Conservation (phyloP, 2,329 filamentous ascomycete genomes). For the Talaromyces sp. region DNA sequence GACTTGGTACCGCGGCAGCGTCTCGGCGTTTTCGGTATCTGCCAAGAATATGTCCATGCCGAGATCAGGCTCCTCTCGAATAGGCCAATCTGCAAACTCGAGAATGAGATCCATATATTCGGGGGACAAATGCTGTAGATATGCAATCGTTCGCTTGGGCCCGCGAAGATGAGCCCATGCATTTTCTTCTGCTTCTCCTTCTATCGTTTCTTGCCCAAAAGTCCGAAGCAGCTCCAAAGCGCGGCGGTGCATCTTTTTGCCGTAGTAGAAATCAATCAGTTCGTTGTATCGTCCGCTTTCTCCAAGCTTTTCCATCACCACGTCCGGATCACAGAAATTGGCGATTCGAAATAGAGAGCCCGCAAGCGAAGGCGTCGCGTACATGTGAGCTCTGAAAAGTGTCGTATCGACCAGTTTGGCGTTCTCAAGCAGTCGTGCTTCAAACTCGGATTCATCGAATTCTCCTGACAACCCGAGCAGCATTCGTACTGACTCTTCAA, state of each 20-base stretch:
- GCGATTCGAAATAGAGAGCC: slow-evolving; percentile 88
- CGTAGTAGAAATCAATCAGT: slow-evolving; percentile 94
- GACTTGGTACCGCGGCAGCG: slow-evolving; percentile 70
- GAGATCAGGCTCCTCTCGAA: slow-evolving; percentile 63
- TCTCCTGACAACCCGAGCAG: slow-evolving; percentile 46
- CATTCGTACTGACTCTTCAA: slow-evolving; percentile 40
- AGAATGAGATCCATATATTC: slow-evolving; percentile 86
- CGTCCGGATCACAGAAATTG: slow-evolving; percentile 94
- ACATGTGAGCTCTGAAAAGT: slow-evolving; percentile 92
- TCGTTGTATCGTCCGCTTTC: slow-evolving; percentile 86
- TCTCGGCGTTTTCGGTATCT: slow-evolving; percentile 92
- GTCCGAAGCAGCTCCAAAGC: slow-evolving; percentile 75
- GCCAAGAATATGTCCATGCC: slow-evolving; percentile 92
- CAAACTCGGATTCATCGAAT: slow-evolving; percentile 52
- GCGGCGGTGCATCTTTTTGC: slow-evolving; percentile 85
- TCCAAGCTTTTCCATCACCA: slow-evolving; percentile 87
- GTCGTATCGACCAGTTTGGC: slow-evolving; percentile 89
- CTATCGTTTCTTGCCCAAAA: slow-evolving; percentile 55
- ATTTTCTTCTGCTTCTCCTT: slow-evolving; percentile 25
- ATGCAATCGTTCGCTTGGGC: slow-evolving; percentile 75
- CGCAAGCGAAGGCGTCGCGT: slow-evolving; percentile 75
- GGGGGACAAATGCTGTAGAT: slow-evolving; percentile 81
- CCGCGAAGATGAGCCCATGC: slow-evolving; percentile 59
- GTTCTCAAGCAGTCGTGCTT: slow-evolving; percentile 65
- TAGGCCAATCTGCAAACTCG: slow-evolving; percentile 84